Evolutionary conservation across 345 rosid genomes (phyloP), one percentile per base, ranked within the genome.

Genomic region (Syzygium jambos): DNA sequence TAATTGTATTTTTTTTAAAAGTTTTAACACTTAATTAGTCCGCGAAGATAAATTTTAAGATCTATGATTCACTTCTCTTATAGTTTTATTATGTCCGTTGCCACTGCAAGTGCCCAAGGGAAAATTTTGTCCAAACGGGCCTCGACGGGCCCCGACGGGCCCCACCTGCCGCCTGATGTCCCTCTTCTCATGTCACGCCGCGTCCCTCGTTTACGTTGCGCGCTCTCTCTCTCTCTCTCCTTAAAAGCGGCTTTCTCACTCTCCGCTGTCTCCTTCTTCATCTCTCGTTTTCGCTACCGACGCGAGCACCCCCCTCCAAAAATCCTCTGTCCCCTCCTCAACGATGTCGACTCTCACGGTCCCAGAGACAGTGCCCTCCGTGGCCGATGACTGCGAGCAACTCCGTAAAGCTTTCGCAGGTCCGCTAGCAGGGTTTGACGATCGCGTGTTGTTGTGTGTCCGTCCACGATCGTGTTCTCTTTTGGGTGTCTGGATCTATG

Each of bases 331-430:
- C 30, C 77, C 77, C 86, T 11, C 77, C 86, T 11, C 29, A 85
- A 84, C 78, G 86, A 96, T 96, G 96, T 90, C 98, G 16, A 93
- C 96, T 85, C 92, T 95, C 87, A 89, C 86, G 25, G 93, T 95
- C 77, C 95, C 97, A 63, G 49, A 85, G 15, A 65, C 87, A 19
- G 85, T 90, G 90, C 98, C 96, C 17, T 51, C 95, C 15, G 93
- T 90, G 3, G 51, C 92, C 85, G 95, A 94, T 7, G 98, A 96
- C 91, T 92, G 92, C 85, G 98, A 96, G 85, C 98, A 95, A 89
- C 93, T 95, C 86, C 89, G 91, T 63, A 93, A 92, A 78, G 98
- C 97, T 52, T 95, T 96, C 51, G 88, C 88, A 52, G 98, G 98
- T 96, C 30, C 78, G 22, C 80, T 57, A 55, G 46, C 46, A 43